Base-by-base conservation (phyloP, 352 stramenopile species). In the Pythium aristosporum region DNA sequence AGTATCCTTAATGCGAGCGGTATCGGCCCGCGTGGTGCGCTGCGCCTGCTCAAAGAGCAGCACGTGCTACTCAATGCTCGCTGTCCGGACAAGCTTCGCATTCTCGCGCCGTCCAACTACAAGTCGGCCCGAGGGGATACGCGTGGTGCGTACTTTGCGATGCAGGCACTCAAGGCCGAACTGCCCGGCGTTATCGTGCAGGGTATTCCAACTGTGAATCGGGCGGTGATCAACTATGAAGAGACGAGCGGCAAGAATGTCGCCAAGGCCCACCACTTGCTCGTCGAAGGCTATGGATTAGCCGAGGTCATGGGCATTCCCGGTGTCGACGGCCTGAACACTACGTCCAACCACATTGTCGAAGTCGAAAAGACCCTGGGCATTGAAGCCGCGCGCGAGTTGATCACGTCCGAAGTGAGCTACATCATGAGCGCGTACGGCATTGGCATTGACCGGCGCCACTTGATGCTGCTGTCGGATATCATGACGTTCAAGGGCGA, bases 351-450 rank as follows among this genome's bases (percentile, higher is more conserved):
- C 84, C 97, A 99, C 75, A 98, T 99, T 58, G 95, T 99, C 54
- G 98, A 99, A 80, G 89, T 98, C 43, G 77, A 94, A 64, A 89
- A 94, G 61, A 98, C 97, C 20, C 79, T 99, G 1, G 98, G 98
- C 30, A 99, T 99, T 48, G 98, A 99, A 79, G 98, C 98, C 2
- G 98, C 98, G 28, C 88, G 98, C 42, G 94, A 94, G 43, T 82
- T 99, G 18, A 98, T 99, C 56, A 95, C 91, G 52, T 96, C 95
- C 0, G 98, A 99, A 74, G 97, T 99, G 57, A 97, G 88, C 62
- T 99, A 99, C 76, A 99, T 99, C 79, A 99, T 99, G 96, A 96
- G 84, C 67, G 94, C 88, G 7, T 99, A 99, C 78, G 98, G 98
- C 61, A 99, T 99, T 58, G 92, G 92, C 55, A 99, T 99, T 65